Base-by-base conservation (phyloP, 139 green algal species). In the Edaphochlamys debaryana region DNA sequence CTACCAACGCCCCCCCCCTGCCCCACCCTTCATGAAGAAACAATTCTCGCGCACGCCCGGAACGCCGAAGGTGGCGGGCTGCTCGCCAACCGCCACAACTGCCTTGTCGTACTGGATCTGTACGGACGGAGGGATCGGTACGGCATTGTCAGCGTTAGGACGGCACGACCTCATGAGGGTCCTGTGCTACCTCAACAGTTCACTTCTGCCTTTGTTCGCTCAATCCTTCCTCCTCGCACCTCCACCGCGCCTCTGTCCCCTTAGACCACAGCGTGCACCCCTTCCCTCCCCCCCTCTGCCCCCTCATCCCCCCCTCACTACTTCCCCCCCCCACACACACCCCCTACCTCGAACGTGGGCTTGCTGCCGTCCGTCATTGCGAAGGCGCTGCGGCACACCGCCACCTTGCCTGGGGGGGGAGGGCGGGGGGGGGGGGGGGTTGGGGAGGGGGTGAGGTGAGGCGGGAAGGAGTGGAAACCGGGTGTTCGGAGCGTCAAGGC, bases 51-150 rank as follows among this genome's bases (percentile, higher is more conserved):
- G 38, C 52, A 98, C 95, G 50, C 87, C 95, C 4, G 93, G 91
- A 6, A 93, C 89, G 20, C 90, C 90, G 79, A 98, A 98, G 0
- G 93, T 96, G 67, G 93, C 94, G n/a, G 92, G 79, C 89, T 93
- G 70, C 85, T 96, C 93, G 0, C 95, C 95, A 3, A 97, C 93
- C 2, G 92, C 90, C 32, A 95, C 83, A n/a, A 98, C 89, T 27
- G 94, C 79, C 29, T 90, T 86, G 78, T 97, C 93, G 85, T 97
- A 98, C 17, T 89, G 85, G 11, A 98, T 79, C 50, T 87, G 45
- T 13, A 13, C n/a, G 45, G 9, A 13, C 11, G 45, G 45, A 54
- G 45, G 45, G 45, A 54, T 9, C 11, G 45, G 45, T 13, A 54
- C 45, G 45, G 45, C 45, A 60, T 37, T 89, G 86, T 50, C 58